Evolutionary conservation across 768 basidiomycete genomes (phyloP).

Genomic region (Naganishia antarctica): DNA sequence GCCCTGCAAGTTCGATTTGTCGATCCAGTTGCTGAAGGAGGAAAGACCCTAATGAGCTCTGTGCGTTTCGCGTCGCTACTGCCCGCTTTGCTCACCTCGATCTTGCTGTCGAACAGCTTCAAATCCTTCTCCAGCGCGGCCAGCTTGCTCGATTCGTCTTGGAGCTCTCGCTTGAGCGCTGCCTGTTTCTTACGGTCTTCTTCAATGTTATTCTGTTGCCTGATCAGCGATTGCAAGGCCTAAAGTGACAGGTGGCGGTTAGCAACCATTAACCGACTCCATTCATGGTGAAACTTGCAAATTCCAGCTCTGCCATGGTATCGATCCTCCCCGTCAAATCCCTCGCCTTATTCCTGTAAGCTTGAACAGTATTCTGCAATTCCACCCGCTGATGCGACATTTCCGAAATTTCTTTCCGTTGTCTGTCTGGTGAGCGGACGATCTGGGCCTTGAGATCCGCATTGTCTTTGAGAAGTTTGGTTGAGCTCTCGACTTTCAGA

Average conservation of each 20-base stretch:
- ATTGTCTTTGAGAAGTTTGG: slow-evolving; percentile 10
- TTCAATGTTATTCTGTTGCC: slow-evolving; percentile 17
- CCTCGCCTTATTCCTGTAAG: slow-evolving; percentile 11
- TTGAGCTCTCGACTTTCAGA: slow-evolving; percentile 17
- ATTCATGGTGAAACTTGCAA: not conserved
- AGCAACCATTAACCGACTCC: not conserved
- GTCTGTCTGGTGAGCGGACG: slow-evolving; percentile 14
- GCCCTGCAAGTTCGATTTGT: slow-evolving; percentile 11
- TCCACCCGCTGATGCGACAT: not conserved
- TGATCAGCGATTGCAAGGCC: slow-evolving; percentile 14
- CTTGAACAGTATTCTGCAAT: slow-evolving; percentile 4
- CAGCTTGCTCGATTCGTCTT: slow-evolving; percentile 9
- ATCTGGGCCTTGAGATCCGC: slow-evolving; percentile 19
- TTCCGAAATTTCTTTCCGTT: slow-evolving; percentile 10
- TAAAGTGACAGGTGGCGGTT: not conserved
- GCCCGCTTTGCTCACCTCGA: slow-evolving; percentile 1
- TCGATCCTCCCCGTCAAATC: slow-evolving; percentile 13
- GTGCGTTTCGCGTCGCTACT: no score
- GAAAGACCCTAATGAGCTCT: no score
- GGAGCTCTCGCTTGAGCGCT: not conserved
- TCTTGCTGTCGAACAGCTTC: slow-evolving; percentile 18
- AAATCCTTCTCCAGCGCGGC: slow-evolving; percentile 13
- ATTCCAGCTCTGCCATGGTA: slow-evolving; percentile 14
- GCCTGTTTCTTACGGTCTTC: slow-evolving; percentile 15
- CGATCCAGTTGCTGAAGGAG: slow-evolving; percentile 21